Conservation (phyloP, 305 asterid species). For the Rubia tinctorum region DNA sequence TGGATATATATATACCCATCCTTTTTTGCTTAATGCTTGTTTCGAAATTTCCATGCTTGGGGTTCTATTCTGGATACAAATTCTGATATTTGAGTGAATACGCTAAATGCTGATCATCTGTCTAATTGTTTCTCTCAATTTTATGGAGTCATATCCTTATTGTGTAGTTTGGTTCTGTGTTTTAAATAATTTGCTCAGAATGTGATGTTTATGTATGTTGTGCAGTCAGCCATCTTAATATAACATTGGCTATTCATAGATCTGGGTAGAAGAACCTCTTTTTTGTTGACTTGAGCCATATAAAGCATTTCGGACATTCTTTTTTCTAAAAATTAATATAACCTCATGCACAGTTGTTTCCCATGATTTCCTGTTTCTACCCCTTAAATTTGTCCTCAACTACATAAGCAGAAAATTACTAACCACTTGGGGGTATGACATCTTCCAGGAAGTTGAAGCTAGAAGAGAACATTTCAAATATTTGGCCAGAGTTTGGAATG, state of each 20-base stretch:
- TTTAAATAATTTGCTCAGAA: constrained; percentile 3
- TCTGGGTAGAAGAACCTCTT: neutral
- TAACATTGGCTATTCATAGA: neutral
- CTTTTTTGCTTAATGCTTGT: neutral
- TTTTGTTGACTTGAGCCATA: neutral
- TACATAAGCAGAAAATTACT: neutral
- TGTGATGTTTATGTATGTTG: neutral
- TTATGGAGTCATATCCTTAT: neutral
- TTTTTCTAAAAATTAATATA: neutral
- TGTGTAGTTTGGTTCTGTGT: neutral
- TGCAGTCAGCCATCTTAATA: neutral
- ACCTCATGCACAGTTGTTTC: constrained; percentile 1
- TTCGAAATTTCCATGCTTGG: neutral
- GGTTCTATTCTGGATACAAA: neutral
- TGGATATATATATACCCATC: neutral
- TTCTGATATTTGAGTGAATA: neutral
- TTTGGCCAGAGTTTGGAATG: constrained; percentile 88
- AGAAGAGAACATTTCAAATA: constrained; percentile 63
- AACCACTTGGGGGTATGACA: constrained; percentile 16
- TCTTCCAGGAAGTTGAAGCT: constrained; percentile 77
- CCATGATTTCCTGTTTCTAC: neutral
- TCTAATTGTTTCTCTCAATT: neutral
- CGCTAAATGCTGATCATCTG: neutral
- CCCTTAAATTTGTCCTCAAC: neutral
- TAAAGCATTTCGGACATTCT: neutral